Percentiles rank a stretch among this genome's conserved stretches.
phyloP scores from a whole-genome alignment of 1,284 basidiomycete species.

The Phellinidium pouzarii region DNA sequence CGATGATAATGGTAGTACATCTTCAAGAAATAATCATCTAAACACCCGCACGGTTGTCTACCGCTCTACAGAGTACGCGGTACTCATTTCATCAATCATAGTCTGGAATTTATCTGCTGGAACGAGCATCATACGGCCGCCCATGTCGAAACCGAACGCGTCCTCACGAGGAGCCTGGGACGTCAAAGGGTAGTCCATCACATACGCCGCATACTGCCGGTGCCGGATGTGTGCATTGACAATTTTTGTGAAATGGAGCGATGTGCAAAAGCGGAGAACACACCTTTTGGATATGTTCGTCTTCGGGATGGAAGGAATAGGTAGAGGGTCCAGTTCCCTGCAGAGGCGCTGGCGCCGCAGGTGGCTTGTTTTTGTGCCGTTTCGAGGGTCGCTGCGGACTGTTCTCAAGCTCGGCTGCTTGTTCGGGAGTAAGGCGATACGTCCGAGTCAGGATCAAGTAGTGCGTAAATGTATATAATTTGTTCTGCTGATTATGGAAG shows the following conservation, averaged over 20 bases:
- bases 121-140: conserved; percentile 72
- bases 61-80: conserved; percentile 28
- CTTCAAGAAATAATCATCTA: not conserved
- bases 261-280: not conserved
- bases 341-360: conserved; percentile 33
- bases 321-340: conserved; percentile 26
- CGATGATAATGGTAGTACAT: not conserved
- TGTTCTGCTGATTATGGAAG: conserved; percentile 48
- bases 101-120: conserved; percentile 36
- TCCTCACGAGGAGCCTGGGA: conserved; percentile 58
- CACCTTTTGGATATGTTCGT: conserved; percentile 68
- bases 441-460: conserved; percentile 69
- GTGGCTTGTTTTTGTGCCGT: conserved; percentile 32
- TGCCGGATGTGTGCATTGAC: conserved; percentile 3
- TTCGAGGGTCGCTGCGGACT: conserved; percentile 30
- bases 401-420: conserved; percentile 42
- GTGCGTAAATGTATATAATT: conserved; percentile 66
- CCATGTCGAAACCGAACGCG: conserved; percentile 74
- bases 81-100: conserved; percentile 34
- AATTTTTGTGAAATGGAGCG: not conserved
- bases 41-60: not conserved
- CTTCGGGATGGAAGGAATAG: conserved; percentile 83
- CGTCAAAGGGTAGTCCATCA: conserved; percentile 62
- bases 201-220: conserved; percentile 52
- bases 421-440: conserved; percentile 58